These are phyloP conservation scores for Babesia bigemina DNA, from an alignment of 169 alveolate species.

Conservation along the genomic window DNA sequence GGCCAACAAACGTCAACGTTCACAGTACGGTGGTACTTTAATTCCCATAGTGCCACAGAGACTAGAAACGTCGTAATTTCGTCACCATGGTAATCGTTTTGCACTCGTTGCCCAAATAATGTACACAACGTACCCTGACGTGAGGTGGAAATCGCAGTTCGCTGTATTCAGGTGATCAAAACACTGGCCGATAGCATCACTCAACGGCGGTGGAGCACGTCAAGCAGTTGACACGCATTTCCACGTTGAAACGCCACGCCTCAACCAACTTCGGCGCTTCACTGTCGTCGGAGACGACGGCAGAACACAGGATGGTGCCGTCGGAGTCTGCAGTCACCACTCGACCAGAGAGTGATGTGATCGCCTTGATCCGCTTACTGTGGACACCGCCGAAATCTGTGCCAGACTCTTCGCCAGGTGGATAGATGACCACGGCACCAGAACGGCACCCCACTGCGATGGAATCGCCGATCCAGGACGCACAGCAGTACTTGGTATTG, in stretches of 20 bases:
- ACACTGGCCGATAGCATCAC: too few species aligned
- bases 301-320: constrained; percentile 35
- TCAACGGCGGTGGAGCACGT: background rate
- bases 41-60: too few species aligned
- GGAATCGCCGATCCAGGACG: constrained; percentile 16
- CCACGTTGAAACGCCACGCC: constrained; percentile 20
- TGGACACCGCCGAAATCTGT: background rate
- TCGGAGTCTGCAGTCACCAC: constrained; percentile 63
- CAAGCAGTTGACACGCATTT: constrained; percentile 30
- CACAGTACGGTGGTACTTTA: too few species aligned
- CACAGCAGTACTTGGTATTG: constrained; percentile 11
- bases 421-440: constrained; percentile 20
- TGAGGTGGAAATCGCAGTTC: too few species aligned
- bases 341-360: constrained; percentile 19
- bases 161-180: too few species aligned
- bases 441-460: constrained; percentile 37
- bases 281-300: background rate
- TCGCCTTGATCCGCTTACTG: constrained; percentile 20
- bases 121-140: too few species aligned
- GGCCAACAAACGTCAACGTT: too few species aligned
- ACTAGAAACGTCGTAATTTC: too few species aligned
- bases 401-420: background rate
- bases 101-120: too few species aligned
- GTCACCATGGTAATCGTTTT: too few species aligned
- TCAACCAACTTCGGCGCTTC: background rate